Percentiles rank a stretch among this genome's conserved stretches.
These are phyloP conservation scores for Fusarium sp. DNA, from an alignment of 2,329 filamentous ascomycete species.

Conservation along the genomic window DNA sequence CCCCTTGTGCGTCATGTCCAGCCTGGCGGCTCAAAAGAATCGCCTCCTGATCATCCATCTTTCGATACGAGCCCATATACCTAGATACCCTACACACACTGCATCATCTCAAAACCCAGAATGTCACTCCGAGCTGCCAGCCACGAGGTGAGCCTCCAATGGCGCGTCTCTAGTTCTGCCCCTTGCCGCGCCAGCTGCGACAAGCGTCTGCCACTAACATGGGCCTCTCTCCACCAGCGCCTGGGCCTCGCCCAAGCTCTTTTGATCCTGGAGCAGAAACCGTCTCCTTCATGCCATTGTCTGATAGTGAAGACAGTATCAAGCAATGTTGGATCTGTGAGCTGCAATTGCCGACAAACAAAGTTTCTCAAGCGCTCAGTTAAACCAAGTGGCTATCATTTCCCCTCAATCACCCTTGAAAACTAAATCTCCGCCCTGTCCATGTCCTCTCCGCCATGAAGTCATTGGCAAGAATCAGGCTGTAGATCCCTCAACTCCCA, in stretches of 20 bases:
- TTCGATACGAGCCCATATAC: neutral
- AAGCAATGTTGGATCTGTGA: neutral
- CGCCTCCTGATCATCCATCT: constrained; percentile 22
- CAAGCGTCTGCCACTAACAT: constrained; percentile 34
- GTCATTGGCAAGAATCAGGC: constrained; percentile 26
- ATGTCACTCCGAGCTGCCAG: constrained; percentile 28
- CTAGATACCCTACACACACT: constrained; percentile 35
- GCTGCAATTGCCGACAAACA: constrained; percentile 16
- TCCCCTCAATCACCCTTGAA: neutral
- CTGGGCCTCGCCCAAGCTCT: constrained; percentile 32
- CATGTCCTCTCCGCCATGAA: constrained; percentile 29
- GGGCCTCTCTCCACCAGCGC: constrained; percentile 37
- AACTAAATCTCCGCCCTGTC: constrained; percentile 8
- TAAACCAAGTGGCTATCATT: neutral
- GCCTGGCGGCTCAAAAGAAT: neutral
- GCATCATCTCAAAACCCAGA: neutral
- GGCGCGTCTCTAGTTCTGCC: constrained; percentile 41
- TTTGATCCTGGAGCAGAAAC: neutral
- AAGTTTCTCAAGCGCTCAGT: neutral
- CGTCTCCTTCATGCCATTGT: constrained; percentile 24
- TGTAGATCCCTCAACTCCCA: constrained; percentile 28
- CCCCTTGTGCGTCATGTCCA: constrained; percentile 22
- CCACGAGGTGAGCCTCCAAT: constrained; percentile 43
- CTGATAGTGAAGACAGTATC: constrained; percentile 23
- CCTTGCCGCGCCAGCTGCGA: constrained; percentile 40